Base-by-base conservation (phyloP, 345 rosid genomes). In the Salix viminalis region DNA sequence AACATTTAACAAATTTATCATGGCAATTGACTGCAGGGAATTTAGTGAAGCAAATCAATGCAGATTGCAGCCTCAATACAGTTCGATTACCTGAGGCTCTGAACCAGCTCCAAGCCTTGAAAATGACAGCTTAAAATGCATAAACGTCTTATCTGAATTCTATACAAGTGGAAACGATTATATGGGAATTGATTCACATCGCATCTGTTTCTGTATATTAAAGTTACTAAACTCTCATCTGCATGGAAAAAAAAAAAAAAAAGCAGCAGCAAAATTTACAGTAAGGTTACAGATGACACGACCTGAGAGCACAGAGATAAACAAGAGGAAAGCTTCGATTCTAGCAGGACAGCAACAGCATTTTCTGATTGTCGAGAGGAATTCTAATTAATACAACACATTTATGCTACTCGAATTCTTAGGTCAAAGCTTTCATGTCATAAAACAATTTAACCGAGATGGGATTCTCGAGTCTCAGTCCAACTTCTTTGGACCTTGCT, bases 401-500 rank as follows among this genome's bases (percentile, higher is more conserved):
- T 13, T 2, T 30, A 48, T 21, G 6, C 62, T 28, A 56, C 58
- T 26, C n/a, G n/a, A 10, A 39, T 41, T 6, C 28, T 37, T 30
- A 24, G 54, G 67, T 66, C 61, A 30, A 64, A 56, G 18, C 44
- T 23, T 65, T 48, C 32, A 12, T 26, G 5, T 23, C 13, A 21
- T 54, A 16, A 56, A 16, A 39, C 32, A 54, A 6, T 26, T 10
- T 56, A 13, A 58, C 13, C 8, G n/a, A 7, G 36, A 76, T 7
- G 37, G 48, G 28, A 26, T 61, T 62, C 30, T 12, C 18, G 5
- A 46, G 28, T 19, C 50, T 75, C 68, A 75, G 16, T 75, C 75
- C 73, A 80, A 71, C 79, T 75, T 80, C 41, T 75, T 41, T 24
- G 46, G 26, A 7, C 23, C 62, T 39, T 65, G 74, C 72, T 80